Base-by-base conservation (phyloP, 2,329 filamentous ascomycete genomes). In the Talaromyces sp. region DNA sequence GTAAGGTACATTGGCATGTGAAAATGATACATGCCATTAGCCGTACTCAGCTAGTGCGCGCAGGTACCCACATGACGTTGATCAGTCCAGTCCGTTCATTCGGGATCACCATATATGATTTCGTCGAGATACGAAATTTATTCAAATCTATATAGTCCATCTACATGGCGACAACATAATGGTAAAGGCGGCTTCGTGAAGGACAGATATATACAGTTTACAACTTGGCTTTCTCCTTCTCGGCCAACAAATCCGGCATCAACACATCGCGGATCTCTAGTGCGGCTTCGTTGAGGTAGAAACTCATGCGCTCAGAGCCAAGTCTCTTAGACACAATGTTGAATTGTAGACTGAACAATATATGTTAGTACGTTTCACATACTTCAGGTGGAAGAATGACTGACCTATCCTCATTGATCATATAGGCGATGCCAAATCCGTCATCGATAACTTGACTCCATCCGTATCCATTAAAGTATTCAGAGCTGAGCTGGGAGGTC, bases 401-500 rank as follows among this genome's bases (percentile, higher is more conserved):
- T 77, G 74, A 91, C 89, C 87, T 93, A 78, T 97, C 96, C 83
- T 98, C 93, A 75, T 99, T 99, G 77, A 99, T 98, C 95, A 99
- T 99, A 77, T 99, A 99, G 42, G 95, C 95, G 73, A 99, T 96
- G 67, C 95, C 95, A 79, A 95, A 99, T 33, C 95, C 95, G 65
- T 89, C 91, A 72, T 98, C 93, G 61, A 98, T 90, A 59, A 99
- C 95, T 81, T 99, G 93, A 74, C 90, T 95, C 95, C 95, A 99
- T 52, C 95, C 95, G 78, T 99, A 99, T 25, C 96, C 95, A 76
- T 99, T 99, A 80, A 98, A 99, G 83, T 91, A 97, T 81, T 99
- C 96, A 37, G 89, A 93, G 79, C 90, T 95, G 75, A 99, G 81
- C 81, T 99, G 96, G 65, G 87, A 92, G 31, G 88, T 92, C 31